Percentiles rank a stretch among this genome's conserved stretches.
These are phyloP conservation scores for Peronospora belbahrii DNA, from an alignment of 352 stramenopile species.

Conservation along the genomic window DNA sequence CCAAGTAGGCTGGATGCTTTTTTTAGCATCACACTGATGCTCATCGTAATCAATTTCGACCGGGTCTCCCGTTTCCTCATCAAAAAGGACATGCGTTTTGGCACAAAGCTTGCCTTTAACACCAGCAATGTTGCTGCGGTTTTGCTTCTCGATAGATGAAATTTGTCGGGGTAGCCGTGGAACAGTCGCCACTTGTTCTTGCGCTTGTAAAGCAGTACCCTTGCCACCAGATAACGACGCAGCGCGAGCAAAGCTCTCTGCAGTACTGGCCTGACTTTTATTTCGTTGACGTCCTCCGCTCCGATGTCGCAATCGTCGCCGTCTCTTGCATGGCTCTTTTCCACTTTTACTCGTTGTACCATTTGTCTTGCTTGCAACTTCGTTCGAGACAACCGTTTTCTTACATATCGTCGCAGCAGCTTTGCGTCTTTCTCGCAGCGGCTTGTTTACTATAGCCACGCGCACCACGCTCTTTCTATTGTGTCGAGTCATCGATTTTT, in stretches of 20 bases:
- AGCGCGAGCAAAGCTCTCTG: background rate
- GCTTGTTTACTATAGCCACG: background rate
- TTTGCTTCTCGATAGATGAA: background rate
- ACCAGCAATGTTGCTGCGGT: background rate
- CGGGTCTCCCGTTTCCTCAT: slow-evolving; percentile 23
- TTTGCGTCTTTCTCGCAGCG: background rate
- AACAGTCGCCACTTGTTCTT: background rate
- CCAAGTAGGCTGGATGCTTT: background rate
- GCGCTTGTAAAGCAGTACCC: background rate
- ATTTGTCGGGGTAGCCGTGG: background rate
- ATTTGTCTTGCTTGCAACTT: slow-evolving; percentile 9
- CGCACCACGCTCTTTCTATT: slow-evolving; percentile 12
- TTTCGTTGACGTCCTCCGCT: slow-evolving; percentile 10
- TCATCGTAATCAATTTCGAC: slow-evolving; percentile 7
- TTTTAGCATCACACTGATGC: background rate
- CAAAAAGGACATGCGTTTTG: slow-evolving; percentile 39
- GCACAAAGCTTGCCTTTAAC: slow-evolving; percentile 12
- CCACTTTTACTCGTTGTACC: background rate
- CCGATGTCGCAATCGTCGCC: slow-evolving; percentile 21
- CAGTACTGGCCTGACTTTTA: slow-evolving; percentile 1
- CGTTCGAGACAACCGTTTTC: background rate
- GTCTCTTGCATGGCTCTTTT: slow-evolving; percentile 19
- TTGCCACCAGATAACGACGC: background rate
- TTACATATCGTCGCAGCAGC: background rate
- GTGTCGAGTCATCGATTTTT: background rate